Evolutionary conservation across 805 yeast genomes (phyloP).

Genomic region (Candida mattraensis): DNA sequence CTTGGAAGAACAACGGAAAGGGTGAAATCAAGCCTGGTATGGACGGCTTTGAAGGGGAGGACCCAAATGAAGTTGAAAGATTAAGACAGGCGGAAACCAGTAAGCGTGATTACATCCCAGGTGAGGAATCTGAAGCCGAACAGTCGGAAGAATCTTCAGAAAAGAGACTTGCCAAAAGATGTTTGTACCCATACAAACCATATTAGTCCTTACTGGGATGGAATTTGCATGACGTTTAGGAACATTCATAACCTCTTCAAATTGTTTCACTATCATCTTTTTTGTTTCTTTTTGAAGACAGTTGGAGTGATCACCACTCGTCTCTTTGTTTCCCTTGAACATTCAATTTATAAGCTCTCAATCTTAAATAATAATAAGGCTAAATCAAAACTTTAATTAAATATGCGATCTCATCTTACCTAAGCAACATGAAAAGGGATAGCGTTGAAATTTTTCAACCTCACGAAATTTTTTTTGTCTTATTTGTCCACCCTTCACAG

Average conservation of each 20-base stretch:
- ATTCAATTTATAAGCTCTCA: too few relatives aligned
- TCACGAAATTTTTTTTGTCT: conserved; percentile 3
- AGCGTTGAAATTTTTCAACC: conserved; percentile 8
- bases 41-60: conserved; percentile 27
- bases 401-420: conserved; percentile 5
- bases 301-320: too few relatives aligned
- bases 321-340: too few relatives aligned
- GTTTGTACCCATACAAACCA: conserved; percentile 23
- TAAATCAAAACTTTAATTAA: too few relatives aligned
- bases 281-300: too few relatives aligned
- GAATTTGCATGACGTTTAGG: too few relatives aligned
- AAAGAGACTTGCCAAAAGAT: conserved; percentile 22
- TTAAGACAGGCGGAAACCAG: conserved; percentile 14
- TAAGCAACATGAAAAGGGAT: conserved; percentile 2
- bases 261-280: too few relatives aligned
- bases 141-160: conserved; percentile 5
- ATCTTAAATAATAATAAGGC: too few relatives aligned
- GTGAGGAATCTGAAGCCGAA: too few relatives aligned
- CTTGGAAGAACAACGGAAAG: conserved; percentile 37
- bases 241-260: background rate
- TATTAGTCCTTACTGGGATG: conserved; percentile 18
- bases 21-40: conserved; percentile 36
- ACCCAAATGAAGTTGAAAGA: conserved; percentile 21
- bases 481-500: background rate
- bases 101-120: conserved; percentile 19